Evolutionary conservation across 305 asterid genomes (phyloP), one percentile per base, ranked within the genome.

Genomic region (Stenogyne calaminthoides): DNA sequence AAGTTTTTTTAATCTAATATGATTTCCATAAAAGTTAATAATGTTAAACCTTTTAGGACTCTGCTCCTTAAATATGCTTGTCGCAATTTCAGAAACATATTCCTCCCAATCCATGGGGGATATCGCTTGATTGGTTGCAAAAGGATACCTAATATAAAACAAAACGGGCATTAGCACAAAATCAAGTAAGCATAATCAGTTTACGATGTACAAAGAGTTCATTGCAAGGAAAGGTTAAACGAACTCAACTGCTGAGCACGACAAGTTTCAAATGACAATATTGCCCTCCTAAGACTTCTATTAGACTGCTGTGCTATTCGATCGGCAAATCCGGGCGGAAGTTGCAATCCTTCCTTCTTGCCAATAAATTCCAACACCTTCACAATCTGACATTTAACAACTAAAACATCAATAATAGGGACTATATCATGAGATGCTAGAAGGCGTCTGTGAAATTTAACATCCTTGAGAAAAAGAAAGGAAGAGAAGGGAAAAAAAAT

Each of bases 31-130:
- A 46, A 75, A 67, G 64, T 77, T 51, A 70, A 40, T 44, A 66
- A 74, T 39, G 66, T 47, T 76, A 75, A 80, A 95, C 99, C 99
- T 74, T 89, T 95, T 95, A 42, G 99, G 99, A 78, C 91, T 92
- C 81, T 95, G 98, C 85, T 95, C 99, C 81, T 90, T 92, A 79
- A 95, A 83, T 67, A 95, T 92, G 88, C 88, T 93, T 71, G 95
- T 84, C 40, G 96, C 96, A 70, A 95, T 90, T 78, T 92, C 95
- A 67, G 97, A 80, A 75, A 95, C 88, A 77, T 88, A 95, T 85
- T 90, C 94, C 83, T 95, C 99, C 99, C 99, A 95, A 74, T 95
- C 98, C 98, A 92, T 94, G 6, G 90, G 92, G 39, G 97, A 86
- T 81, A 92, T 89, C 15, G 83, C 85, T 80, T 92, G 99, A 82